A percentile compares a stretch with the other conserved stretches of the same genome.
phyloP scores from a whole-genome alignment of 129 eudicot species.

The Deinandra increscens region DNA sequence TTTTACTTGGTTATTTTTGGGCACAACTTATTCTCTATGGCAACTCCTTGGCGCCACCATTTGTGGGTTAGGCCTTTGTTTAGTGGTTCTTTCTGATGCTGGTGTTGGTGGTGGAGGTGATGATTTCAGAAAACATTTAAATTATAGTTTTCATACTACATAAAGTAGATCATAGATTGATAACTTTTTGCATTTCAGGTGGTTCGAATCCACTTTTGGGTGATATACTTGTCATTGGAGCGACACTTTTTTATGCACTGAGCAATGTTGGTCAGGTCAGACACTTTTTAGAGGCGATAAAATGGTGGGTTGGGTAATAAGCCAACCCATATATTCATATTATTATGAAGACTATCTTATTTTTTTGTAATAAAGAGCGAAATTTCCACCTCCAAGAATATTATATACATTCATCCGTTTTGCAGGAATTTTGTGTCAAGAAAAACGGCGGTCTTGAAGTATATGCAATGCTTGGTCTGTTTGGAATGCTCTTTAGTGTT shows the following conservation, averaged over 20 bases:
- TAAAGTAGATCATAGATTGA: background rate
- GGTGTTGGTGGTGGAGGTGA: constrained; percentile 69
- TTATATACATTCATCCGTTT: too few species aligned
- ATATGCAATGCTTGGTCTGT: constrained; percentile 77
- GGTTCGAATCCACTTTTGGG: constrained; percentile 87
- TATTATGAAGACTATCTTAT: too few species aligned
- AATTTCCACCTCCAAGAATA: too few species aligned
- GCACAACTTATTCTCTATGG: constrained; percentile 59
- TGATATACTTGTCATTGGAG: constrained; percentile 63
- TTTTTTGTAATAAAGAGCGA: too few species aligned
- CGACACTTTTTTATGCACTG: constrained; percentile 55
- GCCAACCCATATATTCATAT: too few species aligned
- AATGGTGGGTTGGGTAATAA: constrained; percentile 5
- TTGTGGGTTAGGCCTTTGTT: constrained; percentile 66
- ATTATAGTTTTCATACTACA: background rate
- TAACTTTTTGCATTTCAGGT: constrained; percentile 43
- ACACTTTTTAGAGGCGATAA: background rate
- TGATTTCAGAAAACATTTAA: background rate
- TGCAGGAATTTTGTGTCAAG: constrained; percentile 81
- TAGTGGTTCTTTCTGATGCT: constrained; percentile 71
- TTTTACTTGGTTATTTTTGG: constrained; percentile 76
- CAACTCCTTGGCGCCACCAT: constrained; percentile 73
- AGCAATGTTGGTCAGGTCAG: constrained; percentile 89
- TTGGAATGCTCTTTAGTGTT: constrained; percentile 64
- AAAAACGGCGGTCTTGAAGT: constrained; percentile 66